Percentiles rank a stretch among this genome's conserved stretches.
These are phyloP conservation scores for Leccinum fuscescens DNA, from an alignment of 1,284 basidiomycete species.

Conservation along the genomic window DNA sequence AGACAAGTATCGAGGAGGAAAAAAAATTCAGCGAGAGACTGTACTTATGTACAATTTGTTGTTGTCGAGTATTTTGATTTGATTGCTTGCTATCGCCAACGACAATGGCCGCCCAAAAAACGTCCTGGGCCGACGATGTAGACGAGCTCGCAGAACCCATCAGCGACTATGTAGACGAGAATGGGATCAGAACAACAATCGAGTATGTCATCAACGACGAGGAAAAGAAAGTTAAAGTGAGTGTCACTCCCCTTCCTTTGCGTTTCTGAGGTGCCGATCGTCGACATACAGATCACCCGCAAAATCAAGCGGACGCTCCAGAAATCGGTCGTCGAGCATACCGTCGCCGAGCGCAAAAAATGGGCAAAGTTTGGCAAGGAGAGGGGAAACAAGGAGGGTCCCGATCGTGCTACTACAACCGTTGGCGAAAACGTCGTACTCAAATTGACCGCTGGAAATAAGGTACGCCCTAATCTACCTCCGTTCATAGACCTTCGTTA, in stretches of 20 bases:
- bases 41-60: background rate
- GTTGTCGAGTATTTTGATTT: constrained; percentile 18
- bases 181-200: constrained; percentile 84
- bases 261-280: constrained; percentile 3
- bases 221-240: constrained; percentile 92
- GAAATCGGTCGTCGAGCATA: constrained; percentile 91
- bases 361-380: constrained; percentile 97
- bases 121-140: constrained; percentile 82
- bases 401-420: constrained; percentile 93
- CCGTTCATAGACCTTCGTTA: background rate
- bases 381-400: constrained; percentile 84
- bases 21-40: background rate
- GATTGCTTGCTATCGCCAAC: constrained; percentile 11
- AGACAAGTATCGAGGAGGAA: background rate
- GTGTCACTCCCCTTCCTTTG: background rate
- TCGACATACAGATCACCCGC: constrained; percentile 66
- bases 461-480: constrained; percentile 45
- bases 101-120: constrained; percentile 45
- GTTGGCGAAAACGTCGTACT: constrained; percentile 90
- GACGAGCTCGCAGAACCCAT: constrained; percentile 63
- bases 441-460: constrained; percentile 84
- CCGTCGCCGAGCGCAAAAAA: constrained; percentile 89
- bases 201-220: constrained; percentile 89
- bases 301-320: constrained; percentile 86
- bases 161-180: constrained; percentile 78